Conservation (phyloP, 805 yeast species). For the Wickerhamiella allomyrinae region DNA sequence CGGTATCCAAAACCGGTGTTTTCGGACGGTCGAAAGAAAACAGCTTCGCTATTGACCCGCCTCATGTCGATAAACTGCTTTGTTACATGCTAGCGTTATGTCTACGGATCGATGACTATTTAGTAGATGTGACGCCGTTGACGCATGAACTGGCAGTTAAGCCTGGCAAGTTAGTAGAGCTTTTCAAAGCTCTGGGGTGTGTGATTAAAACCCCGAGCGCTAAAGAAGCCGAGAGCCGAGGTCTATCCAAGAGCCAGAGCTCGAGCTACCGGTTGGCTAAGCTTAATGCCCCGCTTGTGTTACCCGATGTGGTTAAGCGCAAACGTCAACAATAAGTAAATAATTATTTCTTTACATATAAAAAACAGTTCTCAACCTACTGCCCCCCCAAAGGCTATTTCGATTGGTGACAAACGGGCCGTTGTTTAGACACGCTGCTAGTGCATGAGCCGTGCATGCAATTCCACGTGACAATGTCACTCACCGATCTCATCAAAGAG, state of each 20-base stretch:
- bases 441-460: too few relatives aligned
- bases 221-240: slow-evolving; percentile 25
- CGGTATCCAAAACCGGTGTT: slow-evolving; percentile 44
- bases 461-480: slow-evolving; percentile 3
- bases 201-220: slow-evolving; percentile 49
- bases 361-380: too few relatives aligned
- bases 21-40: slow-evolving; percentile 65
- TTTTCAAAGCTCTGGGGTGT: slow-evolving; percentile 77
- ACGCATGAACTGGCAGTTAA: slow-evolving; percentile 75
- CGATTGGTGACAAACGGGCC: too few relatives aligned
- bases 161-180: slow-evolving; percentile 51
- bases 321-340: slow-evolving; percentile 3
- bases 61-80: slow-evolving; percentile 70
- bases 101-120: slow-evolving; percentile 62
- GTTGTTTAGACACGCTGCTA: too few relatives aligned
- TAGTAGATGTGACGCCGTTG: slow-evolving; percentile 62
- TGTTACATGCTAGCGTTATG: slow-evolving; percentile 62
- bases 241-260: slow-evolving; percentile 22
- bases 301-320: slow-evolving; percentile 70
- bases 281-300: slow-evolving; percentile 74
- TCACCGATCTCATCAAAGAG: slow-evolving; percentile 9
- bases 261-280: slow-evolving; percentile 63
- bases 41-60: slow-evolving; percentile 74
- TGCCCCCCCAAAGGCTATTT: too few relatives aligned
- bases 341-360: too few relatives aligned